Conservation (phyloP, 139 green algal genomes). For the Chlorella sp. region DNA sequence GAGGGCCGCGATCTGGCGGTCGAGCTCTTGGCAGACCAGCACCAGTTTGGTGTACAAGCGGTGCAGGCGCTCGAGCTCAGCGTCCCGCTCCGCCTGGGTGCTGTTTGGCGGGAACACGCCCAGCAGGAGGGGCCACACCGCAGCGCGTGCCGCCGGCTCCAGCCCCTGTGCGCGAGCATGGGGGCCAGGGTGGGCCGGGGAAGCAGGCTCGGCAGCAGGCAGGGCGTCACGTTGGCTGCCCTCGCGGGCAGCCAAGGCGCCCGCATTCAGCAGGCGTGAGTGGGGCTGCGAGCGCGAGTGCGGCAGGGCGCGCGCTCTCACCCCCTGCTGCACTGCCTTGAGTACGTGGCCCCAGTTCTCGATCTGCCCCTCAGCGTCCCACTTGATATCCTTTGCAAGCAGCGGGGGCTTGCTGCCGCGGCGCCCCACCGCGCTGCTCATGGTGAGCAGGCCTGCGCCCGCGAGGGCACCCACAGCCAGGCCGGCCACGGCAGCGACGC, state of each 20-base stretch:
- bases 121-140: conserved; percentile 71
- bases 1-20: conserved; percentile 25
- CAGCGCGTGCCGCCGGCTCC: conserved; percentile 36
- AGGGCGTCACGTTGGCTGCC: too few relatives aligned
- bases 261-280: too few relatives aligned
- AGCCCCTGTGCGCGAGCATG: conserved; percentile 62
- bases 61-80: conserved; percentile 33
- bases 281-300: too few relatives aligned
- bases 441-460: not conserved
- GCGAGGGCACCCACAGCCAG: conserved; percentile 8
- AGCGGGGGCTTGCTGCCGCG: conserved; percentile 14
- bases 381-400: conserved; percentile 11
- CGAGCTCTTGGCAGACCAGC: conserved; percentile 50
- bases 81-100: conserved; percentile 9
- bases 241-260: too few relatives aligned
- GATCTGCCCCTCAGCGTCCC: conserved; percentile 34
- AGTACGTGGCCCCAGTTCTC: conserved; percentile 25
- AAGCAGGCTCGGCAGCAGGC: too few relatives aligned
- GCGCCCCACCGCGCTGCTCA: not conserved
- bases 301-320: conserved; percentile 7
- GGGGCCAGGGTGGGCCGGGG: too few relatives aligned
- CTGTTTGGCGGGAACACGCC: conserved; percentile 39
- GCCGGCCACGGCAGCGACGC: conserved; percentile 25
- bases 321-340: conserved; percentile 30
- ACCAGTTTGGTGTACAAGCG: conserved; percentile 51